Base-by-base conservation (phyloP, 2,329 filamentous ascomycete species). In the Emmonsia crescens region DNA sequence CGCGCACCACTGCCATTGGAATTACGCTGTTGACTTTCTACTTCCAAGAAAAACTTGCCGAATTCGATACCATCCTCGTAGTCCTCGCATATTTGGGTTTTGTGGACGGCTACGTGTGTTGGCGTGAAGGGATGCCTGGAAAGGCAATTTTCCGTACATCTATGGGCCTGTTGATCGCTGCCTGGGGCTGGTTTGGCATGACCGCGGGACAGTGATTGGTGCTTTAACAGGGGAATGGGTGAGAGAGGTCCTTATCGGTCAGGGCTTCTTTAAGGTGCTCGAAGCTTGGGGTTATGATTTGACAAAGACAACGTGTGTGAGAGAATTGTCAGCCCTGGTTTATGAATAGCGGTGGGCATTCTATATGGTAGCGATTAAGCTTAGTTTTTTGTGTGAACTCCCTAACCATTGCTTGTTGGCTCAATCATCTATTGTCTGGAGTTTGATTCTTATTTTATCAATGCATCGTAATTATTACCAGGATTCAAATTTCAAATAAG, bases 21-120 rank as follows among this genome's bases (percentile, higher is more conserved):
- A 31, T 65, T 21, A 52, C 54, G 52, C 51, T 66, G 14, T 64
- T 60, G 51, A 64, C 63, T 0, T 69, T 69, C 36, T 68, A 69
- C 56, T 61, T 64, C 3, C 63, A 68, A 56, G 61, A 38, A 12
- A 70, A 69, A 62, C 48, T 68, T 12, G 58, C 57, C 6, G 68
- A 63, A 42, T 63, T 69, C 38, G 68, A 70, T 63, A 68, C 67
- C 27, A 60, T 66, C 52, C 36, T 67, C 40, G n/a, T 55, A 16
- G 58, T 65, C 36, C 58, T 65, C 29, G 61, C 57, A 8, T 68
- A 68, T 57, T 46, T 68, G 14, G 66, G 67, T 10, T 61, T 58
- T 9, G 65, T 66, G 5, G 67, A 68, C 59, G 64, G 60, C 0
- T 69, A 65, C 48, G 63, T 69, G 27, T 70, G 68, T 57, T 66